phyloP scores from a whole-genome alignment of 2,329 filamentous ascomycete genomes.

The Leptographium radiaticola region DNA sequence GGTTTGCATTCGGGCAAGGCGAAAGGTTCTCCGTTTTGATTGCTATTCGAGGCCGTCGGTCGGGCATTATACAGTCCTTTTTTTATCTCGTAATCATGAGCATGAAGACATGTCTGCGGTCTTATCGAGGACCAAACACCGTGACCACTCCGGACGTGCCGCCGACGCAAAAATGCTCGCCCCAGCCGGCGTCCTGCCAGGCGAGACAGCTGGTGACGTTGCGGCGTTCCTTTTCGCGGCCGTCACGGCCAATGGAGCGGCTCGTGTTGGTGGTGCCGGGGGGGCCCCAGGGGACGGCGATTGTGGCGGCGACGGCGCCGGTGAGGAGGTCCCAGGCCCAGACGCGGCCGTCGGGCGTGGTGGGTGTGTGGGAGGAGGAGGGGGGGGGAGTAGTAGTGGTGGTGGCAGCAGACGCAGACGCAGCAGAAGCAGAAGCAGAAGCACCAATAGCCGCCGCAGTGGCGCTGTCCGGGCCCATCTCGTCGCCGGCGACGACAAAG shows the following conservation, averaged over 20 bases:
- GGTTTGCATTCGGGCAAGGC: constrained; percentile 6
- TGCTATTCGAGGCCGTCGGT: neutral
- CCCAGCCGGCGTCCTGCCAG: constrained; percentile 49
- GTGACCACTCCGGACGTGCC: constrained; percentile 54
- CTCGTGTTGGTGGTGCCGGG: constrained; percentile 28
- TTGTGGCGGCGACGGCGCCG: constrained; percentile 51
- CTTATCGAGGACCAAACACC: constrained; percentile 33
- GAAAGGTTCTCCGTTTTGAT: neutral
- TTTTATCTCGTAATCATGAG: neutral
- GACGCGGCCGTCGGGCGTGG: constrained; percentile 42
- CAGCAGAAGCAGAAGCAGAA: no score
- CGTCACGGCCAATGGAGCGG: constrained; percentile 43
- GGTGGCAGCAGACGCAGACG: no score
- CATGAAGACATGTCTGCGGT: no score
- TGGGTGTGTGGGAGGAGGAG: neutral
- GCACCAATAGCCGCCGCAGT: constrained; percentile 3
- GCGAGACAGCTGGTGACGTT: constrained; percentile 50
- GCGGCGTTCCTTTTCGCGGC: constrained; percentile 43
- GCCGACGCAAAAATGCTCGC: constrained; percentile 51
- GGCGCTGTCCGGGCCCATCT: constrained; percentile 30
- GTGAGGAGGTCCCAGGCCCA: constrained; percentile 78
- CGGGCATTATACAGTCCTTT: neutral
- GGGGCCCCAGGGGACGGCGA: constrained; percentile 44
- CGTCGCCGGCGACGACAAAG: constrained; percentile 69
- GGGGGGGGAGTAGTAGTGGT: constrained; percentile 6